Evolutionary conservation across 306 rosid species (phyloP).

Genomic region (Inga laurina): DNA sequence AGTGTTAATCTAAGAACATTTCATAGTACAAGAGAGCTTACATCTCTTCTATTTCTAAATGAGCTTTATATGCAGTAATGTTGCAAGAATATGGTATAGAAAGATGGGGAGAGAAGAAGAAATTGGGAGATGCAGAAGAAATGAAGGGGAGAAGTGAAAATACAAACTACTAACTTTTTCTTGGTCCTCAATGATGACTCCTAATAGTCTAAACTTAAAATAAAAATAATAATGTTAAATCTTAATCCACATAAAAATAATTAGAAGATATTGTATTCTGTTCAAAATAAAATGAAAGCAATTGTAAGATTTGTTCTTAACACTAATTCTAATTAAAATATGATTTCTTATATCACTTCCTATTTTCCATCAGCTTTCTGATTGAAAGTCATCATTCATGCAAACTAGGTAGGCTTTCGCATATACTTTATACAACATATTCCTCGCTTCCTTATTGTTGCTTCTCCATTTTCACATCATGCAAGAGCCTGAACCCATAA

Average conservation of each 20-base stretch:
- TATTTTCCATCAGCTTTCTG: background rate
- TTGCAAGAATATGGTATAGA: background rate
- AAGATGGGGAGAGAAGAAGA: background rate
- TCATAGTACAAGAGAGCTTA: background rate
- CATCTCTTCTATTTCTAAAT: background rate
- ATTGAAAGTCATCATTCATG: background rate
- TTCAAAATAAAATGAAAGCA: background rate
- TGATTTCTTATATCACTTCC: background rate
- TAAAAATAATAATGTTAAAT: background rate
- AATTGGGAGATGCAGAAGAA: background rate
- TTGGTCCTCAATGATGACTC: background rate
- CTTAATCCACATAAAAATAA: background rate
- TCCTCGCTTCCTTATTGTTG: background rate
- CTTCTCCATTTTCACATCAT: slow-evolving; percentile 19
- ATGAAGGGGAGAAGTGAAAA: background rate
- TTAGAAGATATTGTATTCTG: background rate
- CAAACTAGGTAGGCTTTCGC: background rate
- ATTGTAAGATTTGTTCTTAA: background rate
- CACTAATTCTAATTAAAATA: background rate
- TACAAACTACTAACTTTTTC: no score
- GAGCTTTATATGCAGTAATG: background rate
- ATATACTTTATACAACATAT: background rate
- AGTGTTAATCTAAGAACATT: background rate
- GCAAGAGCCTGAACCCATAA: slow-evolving; percentile 98
- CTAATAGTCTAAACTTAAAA: background rate